Evolutionary conservation across 2,329 filamentous ascomycete species (phyloP), one percentile per base, ranked within the genome.

Genomic region (Eurotiales sp.): DNA sequence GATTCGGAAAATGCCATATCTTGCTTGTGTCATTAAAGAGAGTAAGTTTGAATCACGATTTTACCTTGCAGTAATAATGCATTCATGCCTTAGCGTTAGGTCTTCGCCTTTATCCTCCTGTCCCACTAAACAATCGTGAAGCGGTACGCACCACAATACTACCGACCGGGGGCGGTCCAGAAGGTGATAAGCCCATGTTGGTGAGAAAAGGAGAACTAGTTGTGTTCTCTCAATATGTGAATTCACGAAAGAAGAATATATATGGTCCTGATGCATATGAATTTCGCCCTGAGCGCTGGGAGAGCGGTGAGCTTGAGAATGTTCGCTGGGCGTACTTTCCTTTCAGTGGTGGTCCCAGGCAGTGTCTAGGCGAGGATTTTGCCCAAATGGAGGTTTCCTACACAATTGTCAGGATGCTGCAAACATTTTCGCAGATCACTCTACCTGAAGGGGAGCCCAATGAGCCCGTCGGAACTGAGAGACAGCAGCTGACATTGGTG

Each of bases 81-180:
- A n/a, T n/a, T n/a, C n/a, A n/a, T n/a, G n/a, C n/a, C 41, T 50
- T 50, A 21, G 47, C 34, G 12, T 19, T 36, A 59, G 64, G 60
- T 6, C 58, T 74, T 23, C 66, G 72, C 12, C 55, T 72, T 1
- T 69, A 71, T 51, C 64, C 70, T 1, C 60, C 64, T 5, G 69
- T 74, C 4, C 71, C 71, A 1, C 52, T 68, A 25, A 75, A 74
- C 50, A 56, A 59, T 17, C 63, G 68, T 23, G 55, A 59, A 12
- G 64, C 67, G 3, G 56, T 62, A n/a, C 54, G 54, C 15, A 69
- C 68, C 32, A 73, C 71, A 3, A 64, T 63, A 3, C 57, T 73
- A 49, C 69, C 68, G 11, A 56, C 54, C 7, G 65, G 85, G 53
- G 84, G 84, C 47, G 85, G 85, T 0, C 75, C 79, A 1, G 79